Conservation (phyloP, 2,329 filamentous ascomycete genomes). For the Pseudogymnoascus sp. region DNA sequence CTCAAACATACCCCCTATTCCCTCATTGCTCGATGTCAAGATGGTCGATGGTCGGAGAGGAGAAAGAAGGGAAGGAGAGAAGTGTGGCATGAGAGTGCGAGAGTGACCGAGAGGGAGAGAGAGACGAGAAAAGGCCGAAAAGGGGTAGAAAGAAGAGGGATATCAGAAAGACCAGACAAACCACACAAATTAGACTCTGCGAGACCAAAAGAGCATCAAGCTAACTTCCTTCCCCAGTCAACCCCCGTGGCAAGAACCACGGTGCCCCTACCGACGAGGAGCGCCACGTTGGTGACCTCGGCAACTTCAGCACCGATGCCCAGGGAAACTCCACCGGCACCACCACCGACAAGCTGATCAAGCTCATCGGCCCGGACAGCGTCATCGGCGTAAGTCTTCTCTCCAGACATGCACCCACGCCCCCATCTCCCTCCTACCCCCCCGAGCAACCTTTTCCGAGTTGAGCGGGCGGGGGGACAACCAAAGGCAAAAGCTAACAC, state of each 20-base stretch:
- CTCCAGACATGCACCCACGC: not conserved
- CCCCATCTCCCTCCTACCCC: not conserved
- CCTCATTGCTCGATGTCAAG: not conserved
- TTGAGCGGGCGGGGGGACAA: not conserved
- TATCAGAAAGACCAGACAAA: not conserved
- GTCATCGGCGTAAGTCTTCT: slow-evolving; percentile 69
- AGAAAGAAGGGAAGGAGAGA: not conserved
- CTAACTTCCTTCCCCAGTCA: slow-evolving; percentile 54
- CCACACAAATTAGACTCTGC: not conserved
- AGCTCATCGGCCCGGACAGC: slow-evolving; percentile 93
- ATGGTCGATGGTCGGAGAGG: not conserved
- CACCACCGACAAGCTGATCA: slow-evolving; percentile 72
- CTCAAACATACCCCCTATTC: not conserved
- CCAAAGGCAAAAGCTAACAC: slow-evolving; percentile 15
- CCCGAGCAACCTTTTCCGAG: not conserved
- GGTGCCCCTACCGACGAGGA: slow-evolving; percentile 74
- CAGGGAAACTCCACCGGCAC: slow-evolving; percentile 85
- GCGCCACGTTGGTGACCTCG: slow-evolving; percentile 94
- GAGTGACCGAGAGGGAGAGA: not conserved
- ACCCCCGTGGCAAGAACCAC: slow-evolving; percentile 88
- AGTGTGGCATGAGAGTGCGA: slow-evolving; percentile 8
- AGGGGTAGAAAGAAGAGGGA: not conserved
- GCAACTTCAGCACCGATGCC: slow-evolving; percentile 92
- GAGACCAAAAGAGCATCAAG: slow-evolving; percentile 10
- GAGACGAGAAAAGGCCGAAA: too few relatives aligned